A percentile compares a stretch with the other conserved stretches of the same genome.
Evolutionary conservation across 768 basidiomycete species (phyloP).

Genomic region (Termitomyces sp.): DNA sequence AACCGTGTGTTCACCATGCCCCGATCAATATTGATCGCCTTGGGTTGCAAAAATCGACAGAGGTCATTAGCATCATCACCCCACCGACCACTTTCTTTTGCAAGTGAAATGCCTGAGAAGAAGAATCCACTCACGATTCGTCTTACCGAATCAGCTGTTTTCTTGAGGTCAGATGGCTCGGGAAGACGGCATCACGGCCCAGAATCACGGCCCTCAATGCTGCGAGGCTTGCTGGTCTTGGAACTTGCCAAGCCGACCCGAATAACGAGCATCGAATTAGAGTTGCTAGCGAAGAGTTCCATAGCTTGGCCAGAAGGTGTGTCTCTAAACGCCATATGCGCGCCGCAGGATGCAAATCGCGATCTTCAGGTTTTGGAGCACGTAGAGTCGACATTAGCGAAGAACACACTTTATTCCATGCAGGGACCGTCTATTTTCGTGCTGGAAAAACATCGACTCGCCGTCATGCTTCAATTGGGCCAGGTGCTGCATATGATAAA

Average conservation of each 20-base stretch:
- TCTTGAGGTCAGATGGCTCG: constrained; percentile 48
- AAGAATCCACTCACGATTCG: constrained; percentile 49
- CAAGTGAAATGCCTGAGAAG: constrained; percentile 14
- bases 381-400: constrained; percentile 74
- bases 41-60: not conserved
- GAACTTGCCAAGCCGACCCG: constrained; percentile 69
- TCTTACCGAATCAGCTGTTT: constrained; percentile 71
- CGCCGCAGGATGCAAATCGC: not conserved
- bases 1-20: too few relatives aligned
- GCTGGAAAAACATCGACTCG: constrained; percentile 38
- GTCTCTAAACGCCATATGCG: constrained; percentile 9
- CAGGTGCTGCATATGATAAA: constrained; percentile 31
- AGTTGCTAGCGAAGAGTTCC: constrained; percentile 64
- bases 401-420: constrained; percentile 68
- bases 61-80: not conserved
- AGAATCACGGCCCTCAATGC: constrained; percentile 40
- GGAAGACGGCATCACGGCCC: constrained; percentile 25
- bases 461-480: constrained; percentile 40
- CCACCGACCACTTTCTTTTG: not conserved
- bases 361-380: constrained; percentile 52
- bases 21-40: constrained; percentile 4
- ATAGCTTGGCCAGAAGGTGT: constrained; percentile 87
- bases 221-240: constrained; percentile 59
- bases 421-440: constrained; percentile 68
- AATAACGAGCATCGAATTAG: constrained; percentile 81